Evolutionary conservation across 2,329 filamentous ascomycete genomes (phyloP).

Genomic region (Taxawa tesnikishii): DNA sequence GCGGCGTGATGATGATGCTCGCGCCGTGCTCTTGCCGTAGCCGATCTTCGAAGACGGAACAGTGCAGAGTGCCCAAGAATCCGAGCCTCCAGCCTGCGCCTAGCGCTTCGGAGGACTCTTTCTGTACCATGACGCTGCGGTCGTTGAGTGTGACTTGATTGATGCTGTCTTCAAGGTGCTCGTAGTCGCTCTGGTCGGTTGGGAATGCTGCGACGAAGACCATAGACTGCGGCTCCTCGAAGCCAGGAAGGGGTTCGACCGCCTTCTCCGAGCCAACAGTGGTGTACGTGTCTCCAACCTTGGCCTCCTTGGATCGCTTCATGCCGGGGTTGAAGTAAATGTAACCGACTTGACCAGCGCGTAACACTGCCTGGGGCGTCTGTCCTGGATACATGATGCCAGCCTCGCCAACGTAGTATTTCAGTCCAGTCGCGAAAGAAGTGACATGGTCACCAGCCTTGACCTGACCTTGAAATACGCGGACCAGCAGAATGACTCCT

Average conservation of each 20-base stretch:
- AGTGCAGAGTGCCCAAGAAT: constrained; percentile 92
- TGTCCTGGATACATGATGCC: constrained; percentile 91
- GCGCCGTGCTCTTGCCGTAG: constrained; percentile 87
- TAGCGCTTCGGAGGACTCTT: constrained; percentile 86
- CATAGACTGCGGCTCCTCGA: constrained; percentile 97
- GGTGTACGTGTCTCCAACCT: constrained; percentile 92
- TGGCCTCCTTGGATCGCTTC: constrained; percentile 92
- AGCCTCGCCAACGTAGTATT: constrained; percentile 90
- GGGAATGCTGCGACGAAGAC: constrained; percentile 97
- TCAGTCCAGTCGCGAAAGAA: constrained; percentile 76
- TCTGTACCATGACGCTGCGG: constrained; percentile 82
- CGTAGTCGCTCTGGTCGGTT: constrained; percentile 78
- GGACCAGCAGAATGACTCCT: constrained; percentile 80
- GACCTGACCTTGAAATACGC: constrained; percentile 80
- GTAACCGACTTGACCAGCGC: constrained; percentile 91
- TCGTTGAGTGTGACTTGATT: constrained; percentile 90
- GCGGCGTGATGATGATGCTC: constrained; percentile 92
- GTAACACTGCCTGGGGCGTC: constrained; percentile 65
- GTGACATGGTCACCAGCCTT: constrained; percentile 73
- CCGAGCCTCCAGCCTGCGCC: constrained; percentile 90
- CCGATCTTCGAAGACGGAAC: constrained; percentile 97
- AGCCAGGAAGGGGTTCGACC: constrained; percentile 76
- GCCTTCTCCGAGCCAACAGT: constrained; percentile 61
- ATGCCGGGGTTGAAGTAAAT: constrained; percentile 97
- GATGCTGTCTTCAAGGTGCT: constrained; percentile 84